Evolutionary conservation across 306 rosid species (phyloP).

Genomic region (Elaeagnus macrophylla): DNA sequence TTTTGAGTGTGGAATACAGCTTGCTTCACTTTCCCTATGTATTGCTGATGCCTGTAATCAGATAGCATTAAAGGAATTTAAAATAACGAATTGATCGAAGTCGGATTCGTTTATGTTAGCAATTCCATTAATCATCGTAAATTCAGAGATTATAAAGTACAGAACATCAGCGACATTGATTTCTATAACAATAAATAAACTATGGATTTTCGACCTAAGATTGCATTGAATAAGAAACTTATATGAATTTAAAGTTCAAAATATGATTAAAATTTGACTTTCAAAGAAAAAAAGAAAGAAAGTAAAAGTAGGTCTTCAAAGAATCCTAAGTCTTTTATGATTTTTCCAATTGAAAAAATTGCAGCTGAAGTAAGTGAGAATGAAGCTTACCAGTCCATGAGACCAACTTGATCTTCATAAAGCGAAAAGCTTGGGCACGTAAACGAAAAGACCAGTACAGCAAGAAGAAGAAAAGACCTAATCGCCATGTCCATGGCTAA

Average conservation of each 20-base stretch:
- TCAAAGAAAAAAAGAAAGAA: neutral
- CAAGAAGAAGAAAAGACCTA: slow-evolving; percentile 41
- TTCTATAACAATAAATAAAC: too few relatives aligned
- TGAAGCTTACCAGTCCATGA: slow-evolving; percentile 75
- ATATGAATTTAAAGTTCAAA: too few relatives aligned
- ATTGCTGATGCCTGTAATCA: slow-evolving; percentile 70
- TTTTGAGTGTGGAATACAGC: slow-evolving; percentile 90
- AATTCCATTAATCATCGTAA: neutral
- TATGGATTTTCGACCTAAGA: too few relatives aligned
- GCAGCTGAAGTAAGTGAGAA: slow-evolving; percentile 1
- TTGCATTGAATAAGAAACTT: too few relatives aligned
- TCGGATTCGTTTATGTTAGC: neutral
- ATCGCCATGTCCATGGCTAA: slow-evolving; percentile 68
- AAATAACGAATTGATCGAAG: neutral
- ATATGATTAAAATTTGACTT: too few relatives aligned
- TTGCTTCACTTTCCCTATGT: slow-evolving; percentile 83
- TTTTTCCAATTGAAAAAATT: slow-evolving; percentile 1
- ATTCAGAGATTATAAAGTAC: too few relatives aligned
- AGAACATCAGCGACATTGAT: too few relatives aligned
- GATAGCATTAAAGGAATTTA: neutral
- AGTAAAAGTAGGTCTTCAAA: neutral
- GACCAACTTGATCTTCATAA: slow-evolving; percentile 93
- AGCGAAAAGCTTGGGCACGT: slow-evolving; percentile 39
- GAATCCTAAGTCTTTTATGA: neutral
- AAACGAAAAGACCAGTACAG: slow-evolving; percentile 23